Evolutionary conservation across 441 rosid genomes (phyloP), one percentile per base, ranked within the genome.

Genomic region (Gossypium aridum): DNA sequence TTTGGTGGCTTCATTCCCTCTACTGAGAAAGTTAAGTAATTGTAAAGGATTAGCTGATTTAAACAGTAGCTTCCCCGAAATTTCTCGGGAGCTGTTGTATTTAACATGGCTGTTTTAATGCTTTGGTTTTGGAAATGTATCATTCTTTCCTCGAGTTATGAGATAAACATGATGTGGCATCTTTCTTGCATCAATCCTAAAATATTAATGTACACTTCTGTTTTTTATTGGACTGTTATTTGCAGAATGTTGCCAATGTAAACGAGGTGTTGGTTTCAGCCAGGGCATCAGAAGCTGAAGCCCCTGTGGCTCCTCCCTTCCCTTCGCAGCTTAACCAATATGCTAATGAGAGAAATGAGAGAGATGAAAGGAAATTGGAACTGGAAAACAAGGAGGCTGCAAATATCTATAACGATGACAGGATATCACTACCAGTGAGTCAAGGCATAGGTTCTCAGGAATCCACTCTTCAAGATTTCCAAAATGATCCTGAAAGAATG

Each of bases 211-310:
- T 25, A 34, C 39, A 10, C 51, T 47, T 45, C 19, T 71, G 13
- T 45, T 54, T 60, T 54, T 51, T 53, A 73, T 31, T 65, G 54
- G 47, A 28, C 73, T 39, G 14, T 73, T 28, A 73, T 55, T 64
- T 51, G 64, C 80, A 94, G 98, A 92, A 82, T 85, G 67, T 55
- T 80, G 66, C 61, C 20, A 84, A 82, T 78, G 92, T 78, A 59
- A 85, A 75, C 45, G 92, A 85, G 80, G 69, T 85, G 20, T 13
- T 83, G 82, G 87, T 84, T 80, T 65, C 90, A 64, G 81, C 88
- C 59, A 91, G 77, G 80, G 89, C 82, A n/a, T 80, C 81, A 28
- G 96, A 87, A 81, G 78, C 86, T 57, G 88, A 91, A 69, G 78
- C 78, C 67, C 47, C 75, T 64, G 79, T 81, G 78, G 81, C 80